These are phyloP conservation scores for Solanum virginianum DNA, from an alignment of 257 asterid species.

Conservation along the genomic window DNA sequence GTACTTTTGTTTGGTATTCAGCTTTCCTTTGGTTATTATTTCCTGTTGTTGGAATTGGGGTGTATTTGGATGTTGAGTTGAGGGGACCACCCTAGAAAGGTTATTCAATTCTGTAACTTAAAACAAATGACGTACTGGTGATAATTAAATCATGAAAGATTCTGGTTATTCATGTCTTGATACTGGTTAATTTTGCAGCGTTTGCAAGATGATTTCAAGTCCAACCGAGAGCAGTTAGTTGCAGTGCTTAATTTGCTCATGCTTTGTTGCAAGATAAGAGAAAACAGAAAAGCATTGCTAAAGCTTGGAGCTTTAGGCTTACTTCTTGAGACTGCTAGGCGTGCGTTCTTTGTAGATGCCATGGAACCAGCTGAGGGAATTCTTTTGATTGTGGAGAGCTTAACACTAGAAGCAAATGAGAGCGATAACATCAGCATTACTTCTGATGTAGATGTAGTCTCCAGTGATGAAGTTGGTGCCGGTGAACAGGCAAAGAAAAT, in stretches of 20 bases:
- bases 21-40: background rate
- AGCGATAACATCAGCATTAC: conserved; percentile 73
- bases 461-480: conserved; percentile 79
- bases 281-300: conserved; percentile 73
- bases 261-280: conserved; percentile 95
- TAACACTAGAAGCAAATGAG: conserved; percentile 93
- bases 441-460: conserved; percentile 59
- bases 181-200: conserved; percentile 38
- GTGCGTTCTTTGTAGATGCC: conserved; percentile 94
- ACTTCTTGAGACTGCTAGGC: conserved; percentile 96
- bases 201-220: conserved; percentile 81
- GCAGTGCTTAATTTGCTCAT: conserved; percentile 87
- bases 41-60: background rate
- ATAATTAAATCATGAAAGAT: background rate
- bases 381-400: conserved; percentile 82
- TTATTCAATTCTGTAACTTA: background rate
- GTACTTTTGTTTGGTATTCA: background rate
- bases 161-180: background rate
- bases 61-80: background rate
- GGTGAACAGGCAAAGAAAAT: conserved; percentile 98
- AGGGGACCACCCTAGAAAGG: background rate
- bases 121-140: background rate
- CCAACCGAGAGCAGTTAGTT: conserved; percentile 81
- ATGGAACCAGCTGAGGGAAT: conserved; percentile 99
- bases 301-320: conserved; percentile 77